phyloP scores from a whole-genome alignment of 164 flowering plant species.

The Kingdonia uniflora region DNA sequence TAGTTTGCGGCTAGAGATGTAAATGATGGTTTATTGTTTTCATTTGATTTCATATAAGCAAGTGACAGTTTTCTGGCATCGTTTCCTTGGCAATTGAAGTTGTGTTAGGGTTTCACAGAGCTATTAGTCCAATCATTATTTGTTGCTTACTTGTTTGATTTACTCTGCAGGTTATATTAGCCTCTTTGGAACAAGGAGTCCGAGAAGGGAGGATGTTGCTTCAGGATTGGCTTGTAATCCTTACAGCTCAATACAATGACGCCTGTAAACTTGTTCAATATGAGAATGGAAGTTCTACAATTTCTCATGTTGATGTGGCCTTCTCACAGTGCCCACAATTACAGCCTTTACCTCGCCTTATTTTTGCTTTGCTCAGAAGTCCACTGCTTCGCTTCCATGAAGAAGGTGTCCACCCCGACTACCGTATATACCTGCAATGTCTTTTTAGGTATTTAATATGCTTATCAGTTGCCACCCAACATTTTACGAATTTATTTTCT shows the following conservation, averaged over 20 bases:
- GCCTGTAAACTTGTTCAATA: slow-evolving; percentile 55
- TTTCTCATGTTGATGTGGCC: slow-evolving; percentile 54
- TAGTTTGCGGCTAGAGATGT: no score
- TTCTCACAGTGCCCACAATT: slow-evolving; percentile 88
- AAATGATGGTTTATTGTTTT: no score
- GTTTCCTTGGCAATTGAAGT: no score
- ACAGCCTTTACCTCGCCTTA: slow-evolving; percentile 76
- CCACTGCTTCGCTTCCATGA: slow-evolving; percentile 96
- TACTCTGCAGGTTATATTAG: slow-evolving; percentile 64
- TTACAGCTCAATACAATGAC: slow-evolving; percentile 89
- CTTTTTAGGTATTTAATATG: slow-evolving; percentile 65
- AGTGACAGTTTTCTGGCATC: no score
- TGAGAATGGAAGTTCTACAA: slow-evolving; percentile 39
- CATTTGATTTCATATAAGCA: no score
- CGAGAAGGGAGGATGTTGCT: slow-evolving; percentile 90
- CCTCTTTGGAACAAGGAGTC: slow-evolving; percentile 90
- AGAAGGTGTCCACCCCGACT: slow-evolving; percentile 99
- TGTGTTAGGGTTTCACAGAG: no score
- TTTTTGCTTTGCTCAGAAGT: slow-evolving; percentile 83
- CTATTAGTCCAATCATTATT: no score
- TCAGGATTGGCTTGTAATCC: slow-evolving; percentile 98
- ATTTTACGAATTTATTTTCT: background rate
- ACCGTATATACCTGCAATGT: slow-evolving; percentile 87
- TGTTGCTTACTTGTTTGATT: background rate
- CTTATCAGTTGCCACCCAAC: background rate